Percentiles rank a stretch among this genome's conserved stretches.
phyloP scores from a whole-genome alignment of 768 basidiomycete species.

The Rhodotorula graminis region DNA sequence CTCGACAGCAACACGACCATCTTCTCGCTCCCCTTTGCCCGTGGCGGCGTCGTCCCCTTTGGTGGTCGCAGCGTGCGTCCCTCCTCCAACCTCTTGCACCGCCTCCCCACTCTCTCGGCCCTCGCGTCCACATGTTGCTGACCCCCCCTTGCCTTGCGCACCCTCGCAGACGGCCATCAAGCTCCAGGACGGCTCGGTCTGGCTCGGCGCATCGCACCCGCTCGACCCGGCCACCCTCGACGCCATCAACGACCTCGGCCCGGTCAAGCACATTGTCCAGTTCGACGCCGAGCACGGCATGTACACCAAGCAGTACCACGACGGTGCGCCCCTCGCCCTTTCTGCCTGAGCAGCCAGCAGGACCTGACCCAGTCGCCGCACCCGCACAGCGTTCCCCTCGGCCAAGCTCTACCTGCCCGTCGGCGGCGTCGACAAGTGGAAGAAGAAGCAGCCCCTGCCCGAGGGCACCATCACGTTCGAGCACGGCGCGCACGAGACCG shows the following conservation, averaged over 20 bases:
- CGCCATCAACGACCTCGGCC: conserved; percentile 61
- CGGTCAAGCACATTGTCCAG: conserved; percentile 54
- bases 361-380: neutral
- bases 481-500: neutral
- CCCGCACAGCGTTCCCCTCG: conserved; percentile 17
- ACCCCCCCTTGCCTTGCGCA: neutral
- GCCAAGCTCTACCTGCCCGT: conserved; percentile 30
- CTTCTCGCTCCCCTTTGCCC: conserved; percentile 46
- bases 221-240: conserved; percentile 61
- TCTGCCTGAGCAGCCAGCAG: too few relatives aligned
- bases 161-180: conserved; percentile 64
- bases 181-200: conserved; percentile 64
- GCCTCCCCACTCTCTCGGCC: neutral
- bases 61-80: conserved; percentile 59
- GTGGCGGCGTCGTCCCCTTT: conserved; percentile 59
- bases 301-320: conserved; percentile 22
- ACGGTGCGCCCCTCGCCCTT: conserved; percentile 7
- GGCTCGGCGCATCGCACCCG: conserved; percentile 77
- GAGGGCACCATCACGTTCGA: conserved; percentile 12
- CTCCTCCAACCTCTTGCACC: neutral
- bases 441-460: conserved; percentile 12
- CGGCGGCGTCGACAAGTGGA: conserved; percentile 9
- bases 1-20: conserved; percentile 38
- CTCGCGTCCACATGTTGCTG: neutral
- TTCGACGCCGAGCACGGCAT: conserved; percentile 27